Base-by-base conservation (phyloP, 129 eudicot genomes). In the Arctium lappa region DNA sequence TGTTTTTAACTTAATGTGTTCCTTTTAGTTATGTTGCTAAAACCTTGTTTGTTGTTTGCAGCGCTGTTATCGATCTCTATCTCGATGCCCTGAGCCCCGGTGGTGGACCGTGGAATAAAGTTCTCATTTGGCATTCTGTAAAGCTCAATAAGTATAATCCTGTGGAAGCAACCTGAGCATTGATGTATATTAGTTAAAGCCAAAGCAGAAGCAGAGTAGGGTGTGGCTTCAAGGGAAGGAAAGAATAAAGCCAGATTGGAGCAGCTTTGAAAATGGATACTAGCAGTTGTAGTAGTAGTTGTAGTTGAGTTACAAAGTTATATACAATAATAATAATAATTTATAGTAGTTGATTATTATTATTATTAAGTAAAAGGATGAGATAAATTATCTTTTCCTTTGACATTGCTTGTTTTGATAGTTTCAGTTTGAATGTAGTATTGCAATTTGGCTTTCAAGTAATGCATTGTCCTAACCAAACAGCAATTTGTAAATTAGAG, bases 101-200 rank as follows among this genome's bases (percentile, higher is more conserved):
- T 22, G 27, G 27, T 0, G 27, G 27, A 22, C 27, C 27, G 27
- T 22, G 27, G 27, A 11, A 32, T 5, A 74, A 38, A 39, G 75
- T 74, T n/a, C 60, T 75, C 60, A 32, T 65, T 82, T 46, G 73
- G 71, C 81, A 74, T 66, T 60, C 7, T 82, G 85, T 78, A 78
- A 83, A 84, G 75, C 68, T 76, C 12, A 72, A 34, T 33, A 70
- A 31, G 16, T 70, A 16, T 70, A 15, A 44, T 46, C 56, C 3
- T 69, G 40, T 29, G 65, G 65, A 36, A 38, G 84, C 15, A 29
- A 56, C 5, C 53, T 31, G 76, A 36, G 78, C 34, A 30, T 75
- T 70, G 0, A 29, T 76, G 81, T 70, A 77, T 70, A 77, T 70
- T 72, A 71, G 78, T 39, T 50, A 72, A 73, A 4, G 4, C 22